Percentiles rank a stretch among this genome's conserved stretches.
These are phyloP conservation scores for Verticillium albo-atrum DNA, from an alignment of 2,329 filamentous ascomycete genomes.

Conservation along the genomic window DNA sequence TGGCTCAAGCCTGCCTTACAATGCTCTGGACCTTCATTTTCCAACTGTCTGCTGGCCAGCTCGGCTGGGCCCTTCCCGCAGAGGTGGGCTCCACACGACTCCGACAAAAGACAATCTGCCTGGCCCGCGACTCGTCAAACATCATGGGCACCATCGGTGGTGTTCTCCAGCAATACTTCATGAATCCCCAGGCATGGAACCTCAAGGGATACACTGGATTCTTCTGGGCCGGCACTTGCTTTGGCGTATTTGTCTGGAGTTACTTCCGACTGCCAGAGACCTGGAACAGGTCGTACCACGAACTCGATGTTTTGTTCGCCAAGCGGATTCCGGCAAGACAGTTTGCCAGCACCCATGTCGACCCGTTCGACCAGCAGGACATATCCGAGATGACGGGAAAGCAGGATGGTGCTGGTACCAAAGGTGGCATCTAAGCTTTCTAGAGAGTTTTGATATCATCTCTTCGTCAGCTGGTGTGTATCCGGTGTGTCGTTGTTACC, in stretches of 20 bases:
- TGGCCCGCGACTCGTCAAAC: constrained; percentile 20
- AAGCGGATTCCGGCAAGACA: constrained; percentile 1
- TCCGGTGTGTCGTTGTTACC: too few relatives aligned
- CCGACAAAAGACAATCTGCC: constrained; percentile 24
- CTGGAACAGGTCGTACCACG: constrained; percentile 17
- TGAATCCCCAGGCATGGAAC: constrained; percentile 33
- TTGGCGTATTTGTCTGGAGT: constrained; percentile 13
- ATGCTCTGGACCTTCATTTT: constrained; percentile 28
- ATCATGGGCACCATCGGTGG: constrained; percentile 16
- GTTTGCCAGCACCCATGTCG: background rate
- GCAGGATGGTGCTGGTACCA: background rate
- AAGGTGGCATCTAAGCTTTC: too few relatives aligned
- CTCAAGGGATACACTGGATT: constrained; percentile 32
- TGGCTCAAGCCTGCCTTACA: constrained; percentile 18
- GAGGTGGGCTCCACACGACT: constrained; percentile 23
- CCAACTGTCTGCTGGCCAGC: constrained; percentile 31
- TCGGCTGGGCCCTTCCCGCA: constrained; percentile 19
- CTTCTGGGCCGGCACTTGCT: constrained; percentile 12
- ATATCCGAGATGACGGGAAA: background rate
- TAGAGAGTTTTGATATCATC: too few relatives aligned
- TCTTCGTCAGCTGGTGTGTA: too few relatives aligned
- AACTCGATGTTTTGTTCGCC: constrained; percentile 13
- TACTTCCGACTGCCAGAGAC: constrained; percentile 19
- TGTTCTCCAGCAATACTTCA: constrained; percentile 23
- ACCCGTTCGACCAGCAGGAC: constrained; percentile 1